Percentiles rank a stretch among this genome's conserved stretches.
phyloP scores from a whole-genome alignment of 163 green algal genomes.

The Scenedesmus sp. region DNA sequence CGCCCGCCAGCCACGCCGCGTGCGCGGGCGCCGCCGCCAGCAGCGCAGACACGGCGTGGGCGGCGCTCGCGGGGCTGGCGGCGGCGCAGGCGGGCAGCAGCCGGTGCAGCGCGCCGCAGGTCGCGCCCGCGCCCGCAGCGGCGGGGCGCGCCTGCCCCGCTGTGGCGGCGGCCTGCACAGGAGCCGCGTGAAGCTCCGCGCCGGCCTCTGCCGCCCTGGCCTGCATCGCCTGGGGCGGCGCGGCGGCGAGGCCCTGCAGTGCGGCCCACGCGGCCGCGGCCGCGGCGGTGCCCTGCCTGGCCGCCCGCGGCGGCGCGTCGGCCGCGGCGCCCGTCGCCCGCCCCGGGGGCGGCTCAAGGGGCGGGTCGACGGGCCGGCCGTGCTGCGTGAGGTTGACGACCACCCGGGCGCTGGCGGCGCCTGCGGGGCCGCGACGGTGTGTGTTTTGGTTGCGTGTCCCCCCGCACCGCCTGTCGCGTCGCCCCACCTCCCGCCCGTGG shows the following conservation, averaged over 20 bases:
- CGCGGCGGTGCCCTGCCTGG: background rate
- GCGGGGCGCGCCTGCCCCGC: background rate
- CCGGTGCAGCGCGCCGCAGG: constrained; percentile 6
- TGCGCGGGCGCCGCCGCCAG: too few relatives aligned
- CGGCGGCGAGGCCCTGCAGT: background rate
- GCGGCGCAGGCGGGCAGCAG: background rate
- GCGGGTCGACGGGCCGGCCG: background rate
- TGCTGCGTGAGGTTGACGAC: background rate
- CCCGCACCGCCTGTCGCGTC: background rate
- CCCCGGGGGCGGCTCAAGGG: too few relatives aligned
- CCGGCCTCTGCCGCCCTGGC: background rate
- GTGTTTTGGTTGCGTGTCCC: background rate
- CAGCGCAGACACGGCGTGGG: background rate
- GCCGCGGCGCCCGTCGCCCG: too few relatives aligned
- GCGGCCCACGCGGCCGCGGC: background rate
- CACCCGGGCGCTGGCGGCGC: background rate
- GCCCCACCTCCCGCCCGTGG: background rate
- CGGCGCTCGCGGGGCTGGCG: background rate
- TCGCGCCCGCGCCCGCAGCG: background rate
- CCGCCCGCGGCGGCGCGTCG: background rate
- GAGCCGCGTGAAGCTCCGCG: background rate
- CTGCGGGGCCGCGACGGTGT: background rate
- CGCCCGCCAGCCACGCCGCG: constrained; percentile 1
- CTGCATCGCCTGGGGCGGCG: background rate
- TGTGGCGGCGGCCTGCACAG: background rate